Conservation (phyloP, 495 filamentous ascomycete genomes). For the Pyronema domesticum region DNA sequence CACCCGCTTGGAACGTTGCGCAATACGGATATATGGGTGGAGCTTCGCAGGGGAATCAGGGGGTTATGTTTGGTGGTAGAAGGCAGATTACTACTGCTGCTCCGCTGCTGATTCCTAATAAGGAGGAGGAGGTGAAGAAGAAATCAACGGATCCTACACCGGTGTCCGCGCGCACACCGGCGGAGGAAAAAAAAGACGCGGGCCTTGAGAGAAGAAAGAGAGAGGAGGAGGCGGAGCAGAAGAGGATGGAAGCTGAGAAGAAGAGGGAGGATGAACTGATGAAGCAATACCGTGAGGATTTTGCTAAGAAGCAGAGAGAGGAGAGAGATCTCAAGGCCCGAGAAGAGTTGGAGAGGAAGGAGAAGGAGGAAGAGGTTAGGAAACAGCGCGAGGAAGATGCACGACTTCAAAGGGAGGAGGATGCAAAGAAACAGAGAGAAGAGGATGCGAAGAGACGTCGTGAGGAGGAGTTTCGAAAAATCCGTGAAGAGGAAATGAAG, state of each 20-base stretch:
- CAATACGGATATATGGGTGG: slow-evolving; percentile 99
- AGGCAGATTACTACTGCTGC: slow-evolving; percentile 73
- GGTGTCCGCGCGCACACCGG: not conserved
- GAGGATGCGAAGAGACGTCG: slow-evolving; percentile 23
- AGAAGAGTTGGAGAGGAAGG: slow-evolving; percentile 31
- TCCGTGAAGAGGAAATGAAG: slow-evolving; percentile 64
- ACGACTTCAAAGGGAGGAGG: slow-evolving; percentile 35
- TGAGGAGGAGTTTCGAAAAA: slow-evolving; percentile 47
- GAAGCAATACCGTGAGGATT: slow-evolving; percentile 37
- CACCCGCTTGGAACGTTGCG: slow-evolving; percentile 94
- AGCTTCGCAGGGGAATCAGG: slow-evolving; percentile 87
- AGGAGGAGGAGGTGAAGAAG: not conserved
- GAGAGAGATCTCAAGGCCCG: slow-evolving; percentile 35
- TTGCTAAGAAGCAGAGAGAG: slow-evolving; percentile 3
- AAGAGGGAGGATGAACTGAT: slow-evolving; percentile 38
- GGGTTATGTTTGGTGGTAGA: slow-evolving; percentile 75
- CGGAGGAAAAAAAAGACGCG: slow-evolving; percentile 6
- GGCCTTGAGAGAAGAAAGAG: slow-evolving; percentile 35
- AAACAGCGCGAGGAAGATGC: slow-evolving; percentile 33
- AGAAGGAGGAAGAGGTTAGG: slow-evolving; percentile 1
- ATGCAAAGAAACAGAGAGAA: slow-evolving; percentile 32
- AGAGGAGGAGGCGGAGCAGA: slow-evolving; percentile 28
- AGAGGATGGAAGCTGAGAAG: slow-evolving; percentile 4
- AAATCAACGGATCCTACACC: not conserved
- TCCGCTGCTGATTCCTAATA: slow-evolving; percentile 49